Base-by-base conservation (phyloP, 805 yeast genomes). In the Monosporozyma servazzii region DNA sequence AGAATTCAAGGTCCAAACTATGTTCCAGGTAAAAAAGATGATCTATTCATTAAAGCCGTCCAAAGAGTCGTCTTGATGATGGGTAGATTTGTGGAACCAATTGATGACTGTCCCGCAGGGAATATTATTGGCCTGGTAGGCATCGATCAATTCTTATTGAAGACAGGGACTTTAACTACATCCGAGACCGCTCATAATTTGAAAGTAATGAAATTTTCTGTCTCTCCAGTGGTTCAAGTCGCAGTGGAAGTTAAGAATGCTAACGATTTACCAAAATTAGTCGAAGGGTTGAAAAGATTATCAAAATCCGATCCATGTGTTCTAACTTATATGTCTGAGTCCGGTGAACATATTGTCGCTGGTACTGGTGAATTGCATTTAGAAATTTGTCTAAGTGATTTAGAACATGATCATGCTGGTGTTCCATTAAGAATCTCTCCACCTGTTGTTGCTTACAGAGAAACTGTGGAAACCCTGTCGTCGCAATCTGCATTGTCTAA, bases 1-100 rank as follows among this genome's bases (percentile, higher is more conserved):
- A 88, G 99, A 82, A 91, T 91, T 72, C 99, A 91, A 82, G 99
- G 99, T 79, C 98, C 98, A 75, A 91, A 91, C 95, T 91, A 88
- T 80, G 82, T 82, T 68, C 96, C 95, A 75, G 99, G 99, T 75
- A 87, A 84, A 82, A 91, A 91, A 84, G 96, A 88, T 55, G 99
- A 91, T 72, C 80, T 91, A 69, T 91, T 90, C 89, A 63, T 91
- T 72, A 91, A 91, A 86, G 86, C 96, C 67, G 80, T 91, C 71
- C 99, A 91, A 83, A 91, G 99, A 84, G 91, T 96, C 68, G 99
- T 91, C 68, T 82, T 91, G 73, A 91, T 91, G 99, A 91, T 91
- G 99, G 99, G 99, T 75, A 88, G 97, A 80, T 76, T 79, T 75
- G 95, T 88, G 70, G 99, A 91, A 82, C 88, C 90, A 72, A 91